A percentile compares a stretch with the other conserved stretches of the same genome.
phyloP scores from a whole-genome alignment of 2,329 filamentous ascomycete genomes.

The Ambrosiella cleistominuta region DNA sequence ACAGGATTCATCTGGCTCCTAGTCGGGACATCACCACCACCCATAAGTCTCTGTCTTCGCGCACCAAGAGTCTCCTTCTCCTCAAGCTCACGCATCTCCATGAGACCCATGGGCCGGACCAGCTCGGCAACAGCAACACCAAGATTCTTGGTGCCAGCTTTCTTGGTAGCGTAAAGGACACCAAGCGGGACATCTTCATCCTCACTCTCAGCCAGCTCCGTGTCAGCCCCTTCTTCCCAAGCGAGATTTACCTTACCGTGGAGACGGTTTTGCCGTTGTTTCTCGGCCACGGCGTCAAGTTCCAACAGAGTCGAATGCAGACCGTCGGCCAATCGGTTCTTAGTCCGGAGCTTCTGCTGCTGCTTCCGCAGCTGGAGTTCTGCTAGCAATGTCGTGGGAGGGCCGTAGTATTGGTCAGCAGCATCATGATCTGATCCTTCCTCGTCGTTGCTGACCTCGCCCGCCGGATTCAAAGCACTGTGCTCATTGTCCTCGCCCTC shows the following conservation, averaged over 20 bases:
- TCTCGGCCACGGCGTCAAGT: slow-evolving; percentile 75
- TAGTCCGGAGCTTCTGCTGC: slow-evolving; percentile 63
- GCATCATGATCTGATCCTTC: slow-evolving; percentile 25
- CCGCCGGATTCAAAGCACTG: neutral
- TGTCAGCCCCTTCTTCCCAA: slow-evolving; percentile 56
- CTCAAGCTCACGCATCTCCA: slow-evolving; percentile 70
- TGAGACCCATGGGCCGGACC: slow-evolving; percentile 51
- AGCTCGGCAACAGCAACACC: slow-evolving; percentile 34
- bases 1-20: slow-evolving; percentile 18
- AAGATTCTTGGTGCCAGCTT: slow-evolving; percentile 29
- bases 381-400: slow-evolving; percentile 78
- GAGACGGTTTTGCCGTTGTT: slow-evolving; percentile 58
- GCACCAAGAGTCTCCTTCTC: slow-evolving; percentile 79
- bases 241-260: slow-evolving; percentile 68
- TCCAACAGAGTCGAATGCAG: slow-evolving; percentile 82
- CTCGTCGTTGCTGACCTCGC: slow-evolving; percentile 10
- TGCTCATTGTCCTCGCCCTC: slow-evolving; percentile 6
- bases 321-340: slow-evolving; percentile 53
- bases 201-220: slow-evolving; percentile 29
- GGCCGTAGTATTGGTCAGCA: slow-evolving; percentile 41
- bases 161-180: slow-evolving; percentile 51
- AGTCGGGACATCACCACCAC: slow-evolving; percentile 25
- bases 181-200: slow-evolving; percentile 83
- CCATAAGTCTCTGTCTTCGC: slow-evolving; percentile 57
- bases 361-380: slow-evolving; percentile 84